Conservation (phyloP, 768 basidiomycete genomes). For the Tephrocybe sp. region DNA sequence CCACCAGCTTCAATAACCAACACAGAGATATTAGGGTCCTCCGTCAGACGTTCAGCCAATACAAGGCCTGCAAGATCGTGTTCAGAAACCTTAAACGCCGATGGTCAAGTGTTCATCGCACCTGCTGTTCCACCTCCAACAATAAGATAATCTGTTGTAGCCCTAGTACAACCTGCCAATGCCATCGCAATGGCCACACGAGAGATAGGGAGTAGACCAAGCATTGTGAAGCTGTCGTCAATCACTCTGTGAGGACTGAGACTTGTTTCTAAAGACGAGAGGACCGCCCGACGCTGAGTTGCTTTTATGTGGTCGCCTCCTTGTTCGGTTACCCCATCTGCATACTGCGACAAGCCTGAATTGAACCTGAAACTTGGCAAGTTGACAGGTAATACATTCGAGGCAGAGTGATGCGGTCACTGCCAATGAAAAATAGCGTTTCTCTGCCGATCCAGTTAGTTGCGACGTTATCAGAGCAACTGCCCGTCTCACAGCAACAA, state of each 20-base stretch:
- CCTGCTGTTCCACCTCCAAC: constrained; percentile 4
- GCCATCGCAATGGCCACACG: not conserved
- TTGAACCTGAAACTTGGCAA: no score
- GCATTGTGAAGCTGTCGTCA: not conserved
- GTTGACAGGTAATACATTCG: no score
- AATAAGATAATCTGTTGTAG: not conserved
- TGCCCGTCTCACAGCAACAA: no score
- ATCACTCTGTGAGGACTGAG: not conserved
- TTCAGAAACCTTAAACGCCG: not conserved
- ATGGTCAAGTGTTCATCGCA: not conserved
- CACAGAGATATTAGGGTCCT: not conserved
- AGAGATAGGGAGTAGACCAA: not conserved
- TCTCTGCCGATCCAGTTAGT: no score
- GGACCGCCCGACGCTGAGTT: no score
- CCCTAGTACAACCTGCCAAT: not conserved
- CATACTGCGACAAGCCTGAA: no score
- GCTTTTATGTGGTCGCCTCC: not conserved
- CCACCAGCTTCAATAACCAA: constrained; percentile 1
- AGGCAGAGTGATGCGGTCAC: no score
- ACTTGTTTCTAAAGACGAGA: not conserved
- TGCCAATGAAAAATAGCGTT: no score
- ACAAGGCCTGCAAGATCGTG: constrained; percentile 1
- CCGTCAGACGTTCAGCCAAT: not conserved
- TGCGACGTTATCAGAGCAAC: no score
- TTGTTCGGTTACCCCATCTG: not conserved